A percentile compares a stretch with the other conserved stretches of the same genome.
Conservation (phyloP, 306 rosid species). For the Ormosia semicastrata region DNA sequence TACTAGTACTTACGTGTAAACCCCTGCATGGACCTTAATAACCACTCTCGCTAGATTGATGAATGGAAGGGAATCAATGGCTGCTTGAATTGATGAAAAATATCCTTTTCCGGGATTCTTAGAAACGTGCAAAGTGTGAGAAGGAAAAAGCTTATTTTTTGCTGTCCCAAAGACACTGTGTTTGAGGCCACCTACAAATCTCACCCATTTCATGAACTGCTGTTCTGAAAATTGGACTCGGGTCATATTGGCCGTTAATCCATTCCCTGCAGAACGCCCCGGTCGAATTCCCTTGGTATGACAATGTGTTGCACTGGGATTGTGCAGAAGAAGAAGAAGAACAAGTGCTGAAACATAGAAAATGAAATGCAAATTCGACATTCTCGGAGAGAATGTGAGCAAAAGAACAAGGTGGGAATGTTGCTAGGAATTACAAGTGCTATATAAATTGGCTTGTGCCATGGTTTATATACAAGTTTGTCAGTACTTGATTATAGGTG, state of each 20-base stretch:
- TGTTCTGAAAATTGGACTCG: conserved; percentile 67
- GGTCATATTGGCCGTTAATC: conserved; percentile 45
- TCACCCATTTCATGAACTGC: conserved; percentile 92
- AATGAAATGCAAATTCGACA: conserved; percentile 44
- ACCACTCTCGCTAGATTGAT: conserved; percentile 84
- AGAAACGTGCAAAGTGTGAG: conserved; percentile 68
- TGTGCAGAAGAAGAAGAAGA: conserved; percentile 44
- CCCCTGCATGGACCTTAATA: conserved; percentile 93
- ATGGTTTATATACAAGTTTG: conserved; percentile 27
- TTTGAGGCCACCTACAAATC: conserved; percentile 72
- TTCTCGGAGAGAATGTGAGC: conserved; percentile 38
- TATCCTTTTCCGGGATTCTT: conserved; percentile 63
- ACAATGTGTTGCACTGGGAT: conserved; percentile 42
- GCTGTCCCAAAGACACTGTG: conserved; percentile 80
- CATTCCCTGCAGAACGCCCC: conserved; percentile 27
- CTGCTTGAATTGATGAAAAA: conserved; percentile 75
- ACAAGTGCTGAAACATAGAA: conserved; percentile 26
- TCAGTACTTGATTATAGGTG: conserved; percentile 28
- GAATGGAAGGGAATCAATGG: conserved; percentile 87
- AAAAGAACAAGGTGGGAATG: conserved; percentile 16
- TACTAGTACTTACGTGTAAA: conserved; percentile 76
- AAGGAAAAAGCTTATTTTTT: conserved; percentile 82
- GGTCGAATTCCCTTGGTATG: conserved; percentile 69
- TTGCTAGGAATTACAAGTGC: background rate
- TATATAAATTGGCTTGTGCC: conserved; percentile 12